phyloP scores from a whole-genome alignment of 2,329 filamentous ascomycete species.

The Colletotrichum lupini region DNA sequence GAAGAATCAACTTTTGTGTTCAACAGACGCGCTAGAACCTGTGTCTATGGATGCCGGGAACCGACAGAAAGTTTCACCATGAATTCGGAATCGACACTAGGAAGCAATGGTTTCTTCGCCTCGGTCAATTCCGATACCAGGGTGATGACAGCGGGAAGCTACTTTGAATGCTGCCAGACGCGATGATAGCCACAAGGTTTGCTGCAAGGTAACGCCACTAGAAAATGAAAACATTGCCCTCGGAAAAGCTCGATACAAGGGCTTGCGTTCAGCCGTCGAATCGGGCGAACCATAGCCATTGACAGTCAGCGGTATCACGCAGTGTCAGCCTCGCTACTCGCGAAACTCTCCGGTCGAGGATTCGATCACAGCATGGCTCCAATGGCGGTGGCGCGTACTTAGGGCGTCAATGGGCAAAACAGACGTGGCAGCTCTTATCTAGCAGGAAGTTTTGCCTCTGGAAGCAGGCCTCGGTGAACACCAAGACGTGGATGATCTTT shows the following conservation, averaged over 20 bases:
- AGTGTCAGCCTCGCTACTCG: slow-evolving; percentile 2
- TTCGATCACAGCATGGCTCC: not conserved
- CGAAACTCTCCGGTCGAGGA: not conserved
- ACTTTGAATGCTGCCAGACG: not conserved
- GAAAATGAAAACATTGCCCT: not conserved
- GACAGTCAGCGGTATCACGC: not conserved
- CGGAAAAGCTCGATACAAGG: not conserved
- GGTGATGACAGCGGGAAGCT: not conserved
- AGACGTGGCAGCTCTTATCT: slow-evolving; percentile 22
- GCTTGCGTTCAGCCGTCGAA: not conserved
- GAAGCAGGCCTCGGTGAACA: slow-evolving; percentile 30
- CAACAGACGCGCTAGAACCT: not conserved
- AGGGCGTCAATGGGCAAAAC: not conserved
- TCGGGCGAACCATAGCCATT: slow-evolving; percentile 6
- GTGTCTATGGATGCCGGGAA: not conserved
- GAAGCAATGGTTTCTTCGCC: not conserved
- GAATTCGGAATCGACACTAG: not conserved
- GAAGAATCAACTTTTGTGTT: not conserved
- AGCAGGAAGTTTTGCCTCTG: not conserved
- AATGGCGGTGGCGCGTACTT: not conserved
- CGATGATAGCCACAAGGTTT: not conserved
- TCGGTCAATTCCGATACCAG: not conserved
- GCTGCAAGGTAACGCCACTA: slow-evolving; percentile 17
- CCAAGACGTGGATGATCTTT: slow-evolving; percentile 13
- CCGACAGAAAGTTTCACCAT: not conserved